Percentiles rank a stretch among this genome's conserved stretches.
These are phyloP conservation scores for Apiotrichum porosum DNA, from an alignment of 1,284 basidiomycete genomes.

Conservation along the genomic window DNA sequence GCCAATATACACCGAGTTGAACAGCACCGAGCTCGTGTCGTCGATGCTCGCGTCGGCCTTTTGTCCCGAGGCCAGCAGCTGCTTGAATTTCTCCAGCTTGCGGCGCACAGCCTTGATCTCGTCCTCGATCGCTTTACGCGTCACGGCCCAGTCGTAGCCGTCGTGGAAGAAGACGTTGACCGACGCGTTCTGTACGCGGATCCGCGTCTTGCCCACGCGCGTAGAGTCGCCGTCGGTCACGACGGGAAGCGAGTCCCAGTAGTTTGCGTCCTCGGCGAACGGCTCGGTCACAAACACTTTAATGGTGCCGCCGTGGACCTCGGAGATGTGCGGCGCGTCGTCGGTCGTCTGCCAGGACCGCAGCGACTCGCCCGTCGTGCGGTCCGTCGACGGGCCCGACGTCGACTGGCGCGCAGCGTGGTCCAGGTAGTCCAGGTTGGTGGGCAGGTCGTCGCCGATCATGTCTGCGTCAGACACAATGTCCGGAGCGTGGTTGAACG, in stretches of 20 bases:
- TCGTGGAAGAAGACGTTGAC: slow-evolving; percentile 72
- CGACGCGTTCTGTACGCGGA: slow-evolving; percentile 61
- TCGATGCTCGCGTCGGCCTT: slow-evolving; percentile 73
- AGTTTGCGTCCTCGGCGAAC: slow-evolving; percentile 62
- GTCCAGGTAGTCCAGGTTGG: slow-evolving; percentile 80
- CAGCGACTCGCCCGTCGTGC: slow-evolving; percentile 54
- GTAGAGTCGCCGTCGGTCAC: slow-evolving; percentile 45
- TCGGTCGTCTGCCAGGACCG: slow-evolving; percentile 39
- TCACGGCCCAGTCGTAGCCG: slow-evolving; percentile 88
- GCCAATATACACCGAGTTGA: slow-evolving; percentile 90
- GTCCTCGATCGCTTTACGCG: slow-evolving; percentile 78
- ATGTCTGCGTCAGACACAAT: slow-evolving; percentile 68
- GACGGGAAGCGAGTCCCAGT: slow-evolving; percentile 60
- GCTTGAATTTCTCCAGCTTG: slow-evolving; percentile 81
- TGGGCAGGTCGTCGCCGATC: slow-evolving; percentile 85
- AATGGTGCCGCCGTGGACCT: slow-evolving; percentile 87
- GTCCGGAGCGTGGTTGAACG: slow-evolving; percentile 68
- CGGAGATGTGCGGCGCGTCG: slow-evolving; percentile 70
- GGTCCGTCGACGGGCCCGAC: slow-evolving; percentile 56
- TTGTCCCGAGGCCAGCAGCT: slow-evolving; percentile 89
- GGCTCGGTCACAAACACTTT: slow-evolving; percentile 61
- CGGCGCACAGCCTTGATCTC: slow-evolving; percentile 82
- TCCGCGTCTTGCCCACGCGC: slow-evolving; percentile 20
- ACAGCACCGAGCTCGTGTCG: slow-evolving; percentile 62
- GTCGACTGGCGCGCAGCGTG: slow-evolving; percentile 51